Evolutionary conservation across 140 eudicot species (phyloP).

Genomic region (Flaveria floridana): DNA sequence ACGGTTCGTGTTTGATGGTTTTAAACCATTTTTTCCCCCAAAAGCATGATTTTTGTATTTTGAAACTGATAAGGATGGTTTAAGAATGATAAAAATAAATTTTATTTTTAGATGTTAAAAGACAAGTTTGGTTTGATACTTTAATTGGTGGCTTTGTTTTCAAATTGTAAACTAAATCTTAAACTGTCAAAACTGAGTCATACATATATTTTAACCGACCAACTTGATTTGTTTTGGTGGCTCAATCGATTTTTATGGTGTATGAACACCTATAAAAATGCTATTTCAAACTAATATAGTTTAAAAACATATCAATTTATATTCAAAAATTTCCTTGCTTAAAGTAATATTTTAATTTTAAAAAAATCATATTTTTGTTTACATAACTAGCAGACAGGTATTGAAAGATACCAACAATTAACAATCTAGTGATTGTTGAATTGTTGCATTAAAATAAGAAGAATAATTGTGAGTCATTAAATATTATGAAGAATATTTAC

Average conservation of each 20-base stretch:
- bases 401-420: too few relatives aligned
- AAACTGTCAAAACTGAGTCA: background rate
- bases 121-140: background rate
- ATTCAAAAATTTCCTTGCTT: too few relatives aligned
- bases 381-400: background rate
- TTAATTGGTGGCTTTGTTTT: background rate
- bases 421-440: too few relatives aligned
- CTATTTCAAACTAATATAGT: too few relatives aligned
- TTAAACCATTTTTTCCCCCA: too few relatives aligned
- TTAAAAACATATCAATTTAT: too few relatives aligned
- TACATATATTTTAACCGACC: too few relatives aligned
- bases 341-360: too few relatives aligned
- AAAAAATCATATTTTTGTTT: too few relatives aligned
- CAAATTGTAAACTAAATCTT: background rate
- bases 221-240: background rate
- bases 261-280: background rate
- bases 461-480: constrained; percentile 20
- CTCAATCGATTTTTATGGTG: background rate
- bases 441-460: background rate
- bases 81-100: background rate
- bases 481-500: constrained; percentile 25
- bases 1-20: too few relatives aligned
- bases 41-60: background rate
- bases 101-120: too few relatives aligned
- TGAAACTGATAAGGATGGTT: background rate